These are phyloP conservation scores for Trichosanthes truncata DNA, from an alignment of 306 rosid genomes.

Conservation along the genomic window DNA sequence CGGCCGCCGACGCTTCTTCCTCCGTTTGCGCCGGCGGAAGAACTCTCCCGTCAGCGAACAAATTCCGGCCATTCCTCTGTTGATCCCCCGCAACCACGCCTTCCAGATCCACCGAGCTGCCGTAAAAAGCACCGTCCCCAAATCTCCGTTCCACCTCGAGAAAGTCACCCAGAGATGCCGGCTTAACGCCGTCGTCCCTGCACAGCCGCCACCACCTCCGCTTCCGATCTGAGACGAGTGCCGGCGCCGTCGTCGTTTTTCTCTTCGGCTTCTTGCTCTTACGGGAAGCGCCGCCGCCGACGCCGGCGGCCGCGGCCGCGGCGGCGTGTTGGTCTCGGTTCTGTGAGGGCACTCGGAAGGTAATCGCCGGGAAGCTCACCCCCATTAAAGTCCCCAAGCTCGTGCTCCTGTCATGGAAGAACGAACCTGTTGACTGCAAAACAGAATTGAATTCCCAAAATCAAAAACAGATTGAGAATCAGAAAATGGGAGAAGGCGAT, in stretches of 20 bases:
- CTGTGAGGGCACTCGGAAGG: conserved; percentile 83
- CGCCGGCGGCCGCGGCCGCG: not conserved
- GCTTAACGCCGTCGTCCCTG: conserved; percentile 52
- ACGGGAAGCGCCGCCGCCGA: conserved; percentile 13
- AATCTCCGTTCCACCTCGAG: conserved; percentile 84
- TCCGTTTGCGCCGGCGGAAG: conserved; percentile 58
- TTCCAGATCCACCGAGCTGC: conserved; percentile 81
- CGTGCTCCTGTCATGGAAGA: conserved; percentile 87
- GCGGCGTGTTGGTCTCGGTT: conserved; percentile 33
- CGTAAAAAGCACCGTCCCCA: conserved; percentile 73
- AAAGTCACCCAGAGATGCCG: conserved; percentile 78
- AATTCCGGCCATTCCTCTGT: conserved; percentile 39
- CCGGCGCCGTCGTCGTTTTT: conserved; percentile 19
- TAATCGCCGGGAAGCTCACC: conserved; percentile 69
- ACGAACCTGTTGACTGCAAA: conserved; percentile 79
- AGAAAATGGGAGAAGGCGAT: not conserved
- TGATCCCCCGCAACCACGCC: conserved; percentile 37
- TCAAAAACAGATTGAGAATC: not conserved
- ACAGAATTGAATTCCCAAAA: conserved; percentile 3
- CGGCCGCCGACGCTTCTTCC: conserved; percentile 28
- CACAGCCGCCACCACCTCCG: conserved; percentile 92
- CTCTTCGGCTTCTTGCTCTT: conserved; percentile 34
- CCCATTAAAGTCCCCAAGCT: conserved; percentile 88
- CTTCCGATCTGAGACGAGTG: conserved; percentile 38
- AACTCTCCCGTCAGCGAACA: conserved; percentile 77